Conservation (phyloP, 2,329 filamentous ascomycete genomes). For the Teratosphaeriaceae sp. region DNA sequence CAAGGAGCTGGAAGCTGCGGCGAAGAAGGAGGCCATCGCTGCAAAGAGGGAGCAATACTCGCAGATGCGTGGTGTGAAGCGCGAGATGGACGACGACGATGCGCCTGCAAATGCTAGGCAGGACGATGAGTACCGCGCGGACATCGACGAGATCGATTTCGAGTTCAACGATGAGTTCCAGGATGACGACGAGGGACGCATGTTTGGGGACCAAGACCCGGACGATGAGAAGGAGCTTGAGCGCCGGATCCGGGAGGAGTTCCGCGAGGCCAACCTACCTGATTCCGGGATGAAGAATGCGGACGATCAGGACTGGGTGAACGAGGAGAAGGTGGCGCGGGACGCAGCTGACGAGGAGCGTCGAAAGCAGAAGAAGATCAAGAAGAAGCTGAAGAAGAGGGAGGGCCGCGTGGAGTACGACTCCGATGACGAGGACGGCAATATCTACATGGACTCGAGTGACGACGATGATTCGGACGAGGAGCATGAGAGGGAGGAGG, state of each 20-base stretch:
- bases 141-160: conserved; percentile 61
- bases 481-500: conserved; percentile 55
- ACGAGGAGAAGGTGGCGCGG: conserved; percentile 58
- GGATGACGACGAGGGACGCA: conserved; percentile 75
- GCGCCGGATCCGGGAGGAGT: conserved; percentile 63
- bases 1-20: conserved; percentile 39
- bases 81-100: conserved; percentile 35
- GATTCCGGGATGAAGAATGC: conserved; percentile 41
- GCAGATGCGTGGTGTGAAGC: conserved; percentile 6
- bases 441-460: conserved; percentile 39
- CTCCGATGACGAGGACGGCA: conserved; percentile 52
- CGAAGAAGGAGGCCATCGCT: conserved; percentile 14
- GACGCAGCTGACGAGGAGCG: conserved; percentile 66
- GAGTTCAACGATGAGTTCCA: conserved; percentile 67
- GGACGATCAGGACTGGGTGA: conserved; percentile 48
- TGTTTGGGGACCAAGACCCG: conserved; percentile 78
- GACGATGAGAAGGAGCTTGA: conserved; percentile 58
- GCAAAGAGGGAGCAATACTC: conserved; percentile 34
- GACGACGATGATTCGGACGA: conserved; percentile 54
- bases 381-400: conserved; percentile 74
- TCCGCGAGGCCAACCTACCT: conserved; percentile 82
- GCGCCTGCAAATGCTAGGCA: conserved; percentile 35
- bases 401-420: conserved; percentile 86
- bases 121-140: conserved; percentile 42
- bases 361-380: conserved; percentile 66